phyloP scores from a whole-genome alignment of 495 filamentous ascomycete species.

The Daldinia loculata region DNA sequence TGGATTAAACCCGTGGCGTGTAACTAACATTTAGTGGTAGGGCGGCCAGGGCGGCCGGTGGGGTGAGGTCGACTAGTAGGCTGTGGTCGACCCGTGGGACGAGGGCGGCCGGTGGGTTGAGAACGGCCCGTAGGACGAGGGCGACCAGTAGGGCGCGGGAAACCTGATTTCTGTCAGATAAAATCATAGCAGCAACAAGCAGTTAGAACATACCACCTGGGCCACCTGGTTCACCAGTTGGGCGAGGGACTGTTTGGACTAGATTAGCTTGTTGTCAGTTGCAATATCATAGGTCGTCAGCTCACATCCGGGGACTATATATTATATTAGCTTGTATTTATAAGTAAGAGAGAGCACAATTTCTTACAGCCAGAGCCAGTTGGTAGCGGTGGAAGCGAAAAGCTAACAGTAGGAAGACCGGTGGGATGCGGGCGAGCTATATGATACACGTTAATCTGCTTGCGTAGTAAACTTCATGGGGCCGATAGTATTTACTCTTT shows the following conservation, averaged over 20 bases:
- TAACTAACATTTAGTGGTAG: slow-evolving; percentile 12
- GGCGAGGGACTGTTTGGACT: slow-evolving; percentile 12
- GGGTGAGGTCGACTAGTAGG: neutral
- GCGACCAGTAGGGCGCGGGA: slow-evolving; percentile 8
- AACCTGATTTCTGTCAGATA: neutral
- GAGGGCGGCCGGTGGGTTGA: slow-evolving; percentile 4
- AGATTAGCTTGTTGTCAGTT: neutral
- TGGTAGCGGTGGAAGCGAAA: slow-evolving; percentile 1
- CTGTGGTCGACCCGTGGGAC: neutral
- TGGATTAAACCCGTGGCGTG: neutral
- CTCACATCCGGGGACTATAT: slow-evolving; percentile 15
- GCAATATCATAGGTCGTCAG: neutral
- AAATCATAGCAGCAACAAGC: neutral
- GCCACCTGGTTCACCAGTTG: slow-evolving; percentile 11
- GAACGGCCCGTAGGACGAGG: slow-evolving; percentile 14
- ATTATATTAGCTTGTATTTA: neutral
- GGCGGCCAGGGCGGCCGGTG: slow-evolving; percentile 1
- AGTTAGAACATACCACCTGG: slow-evolving; percentile 5
- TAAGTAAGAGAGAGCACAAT: neutral
- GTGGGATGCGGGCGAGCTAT: slow-evolving; percentile 18
- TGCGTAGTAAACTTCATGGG: neutral
- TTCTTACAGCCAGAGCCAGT: slow-evolving; percentile 28
- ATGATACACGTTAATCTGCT: neutral
- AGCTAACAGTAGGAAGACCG: slow-evolving; percentile 16
- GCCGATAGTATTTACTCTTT: neutral